Evolutionary conservation across 495 filamentous ascomycete genomes (phyloP).

Genomic region (Trichoderma virens): DNA sequence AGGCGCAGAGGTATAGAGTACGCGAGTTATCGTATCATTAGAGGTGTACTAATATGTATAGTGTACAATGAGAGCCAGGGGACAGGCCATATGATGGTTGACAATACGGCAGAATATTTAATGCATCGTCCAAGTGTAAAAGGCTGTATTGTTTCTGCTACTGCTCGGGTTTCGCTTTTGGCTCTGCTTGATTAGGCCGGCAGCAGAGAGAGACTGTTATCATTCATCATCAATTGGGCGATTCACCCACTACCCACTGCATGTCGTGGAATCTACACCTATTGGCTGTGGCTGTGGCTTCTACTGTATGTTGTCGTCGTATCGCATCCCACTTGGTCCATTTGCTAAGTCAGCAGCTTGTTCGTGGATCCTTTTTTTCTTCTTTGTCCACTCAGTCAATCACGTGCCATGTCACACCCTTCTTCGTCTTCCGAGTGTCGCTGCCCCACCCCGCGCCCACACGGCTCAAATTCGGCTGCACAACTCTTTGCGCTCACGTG

Average conservation of each 20-base stretch:
- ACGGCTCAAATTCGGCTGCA: constrained; percentile 1
- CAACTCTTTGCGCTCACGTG: constrained; percentile 11
- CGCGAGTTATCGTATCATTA: neutral
- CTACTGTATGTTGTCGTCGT: too few relatives aligned
- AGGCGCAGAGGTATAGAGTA: constrained; percentile 1
- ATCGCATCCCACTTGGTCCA: too few relatives aligned
- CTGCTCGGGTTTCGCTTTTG: neutral
- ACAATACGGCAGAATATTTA: too few relatives aligned
- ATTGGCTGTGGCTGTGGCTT: neutral
- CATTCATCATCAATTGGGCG: neutral
- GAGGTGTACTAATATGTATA: neutral
- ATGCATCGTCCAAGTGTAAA: too few relatives aligned
- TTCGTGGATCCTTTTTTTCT: too few relatives aligned
- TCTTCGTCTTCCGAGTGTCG: neutral
- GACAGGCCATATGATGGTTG: neutral
- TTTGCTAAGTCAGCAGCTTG: neutral
- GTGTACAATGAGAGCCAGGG: neutral
- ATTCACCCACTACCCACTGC: neutral
- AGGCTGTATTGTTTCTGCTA: too few relatives aligned
- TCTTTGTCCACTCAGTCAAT: too few relatives aligned
- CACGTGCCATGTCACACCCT: neutral
- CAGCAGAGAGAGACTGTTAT: neutral
- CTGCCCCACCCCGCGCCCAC: neutral
- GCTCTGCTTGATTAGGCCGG: neutral
- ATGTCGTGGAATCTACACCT: neutral